A percentile compares a stretch with the other conserved stretches of the same genome.
Evolutionary conservation across 345 rosid genomes (phyloP).

Genomic region (Trapa bicornis): DNA sequence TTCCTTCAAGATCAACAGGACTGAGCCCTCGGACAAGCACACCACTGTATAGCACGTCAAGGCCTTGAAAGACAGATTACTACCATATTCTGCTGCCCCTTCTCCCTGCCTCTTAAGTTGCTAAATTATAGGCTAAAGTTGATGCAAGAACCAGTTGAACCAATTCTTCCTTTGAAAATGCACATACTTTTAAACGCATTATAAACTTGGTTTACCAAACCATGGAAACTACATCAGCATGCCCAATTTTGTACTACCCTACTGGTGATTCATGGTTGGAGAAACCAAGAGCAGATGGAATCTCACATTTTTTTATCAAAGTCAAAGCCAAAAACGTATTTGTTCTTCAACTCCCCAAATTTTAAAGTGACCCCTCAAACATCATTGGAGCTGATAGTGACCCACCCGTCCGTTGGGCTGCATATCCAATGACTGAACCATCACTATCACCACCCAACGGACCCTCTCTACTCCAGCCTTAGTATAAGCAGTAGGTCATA

Average conservation of each 20-base stretch:
- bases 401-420: too few species aligned
- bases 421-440: neutral
- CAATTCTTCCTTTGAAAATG: neutral
- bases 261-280: neutral
- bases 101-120: neutral
- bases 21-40: too few species aligned
- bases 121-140: neutral
- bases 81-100: neutral
- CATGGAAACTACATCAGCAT: neutral
- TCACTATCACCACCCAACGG: neutral
- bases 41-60: neutral
- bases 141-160: too few species aligned
- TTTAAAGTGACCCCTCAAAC: too few species aligned
- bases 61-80: neutral
- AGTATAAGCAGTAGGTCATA: neutral
- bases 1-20: neutral
- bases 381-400: too few species aligned
- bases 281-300: neutral
- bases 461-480: neutral
- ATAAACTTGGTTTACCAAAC: neutral
- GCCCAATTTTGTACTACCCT: neutral
- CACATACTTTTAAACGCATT: neutral
- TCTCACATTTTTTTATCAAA: neutral
- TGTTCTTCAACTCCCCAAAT: too few species aligned
- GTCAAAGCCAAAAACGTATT: too few species aligned